Base-by-base conservation (phyloP, 2,329 filamentous ascomycete genomes). In the Penicillium aurantiogriseum region DNA sequence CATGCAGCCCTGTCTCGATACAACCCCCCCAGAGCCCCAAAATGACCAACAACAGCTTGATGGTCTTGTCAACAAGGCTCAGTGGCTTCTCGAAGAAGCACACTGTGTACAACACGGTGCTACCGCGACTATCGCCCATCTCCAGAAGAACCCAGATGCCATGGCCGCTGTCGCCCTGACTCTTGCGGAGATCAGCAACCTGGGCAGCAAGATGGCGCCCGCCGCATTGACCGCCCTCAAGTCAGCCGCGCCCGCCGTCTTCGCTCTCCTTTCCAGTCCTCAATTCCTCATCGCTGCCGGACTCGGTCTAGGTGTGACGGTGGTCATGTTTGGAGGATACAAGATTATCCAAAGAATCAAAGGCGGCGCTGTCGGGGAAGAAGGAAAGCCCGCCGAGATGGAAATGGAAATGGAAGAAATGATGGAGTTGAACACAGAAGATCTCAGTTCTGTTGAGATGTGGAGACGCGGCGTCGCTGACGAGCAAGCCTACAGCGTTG, bases 221-320 rank as follows among this genome's bases (percentile, higher is more conserved):
- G 85, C 86, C 1, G 90, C 93, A 21, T 78, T 99, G 7, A 79
- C 83, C 11, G 79, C 88, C 1, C 78, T 97, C 69, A 95, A 96
- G 75, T 83, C 85, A 39, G 87, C 87, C 21, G 93, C 92, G 38
- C 94, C 94, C 0, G 88, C 90, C 8, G 87, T 96, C 21, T 93
- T 96, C 66, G 90, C 88, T 0, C 83, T 99, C 23, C 84, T 99
- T 4, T 87, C 91, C 0, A 92, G 89, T 56, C 94, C 94, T 0
- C 91, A 99, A 70, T 99, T 99, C 71, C 84, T 97, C 62, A 96
- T 99, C 67, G 92, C 92, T 4, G 91, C 90, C 0, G 90, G 92
- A 43, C 86, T 96, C 15, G 91, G 90, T 0, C 87, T 96, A 0
- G 94, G 94, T 15, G 88, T 96, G n/a, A 97, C 94, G 0, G 87